These are phyloP conservation scores for Paramecium pentaurelia DNA, from an alignment of 73 alveolate genomes.

Conservation along the genomic window DNA sequence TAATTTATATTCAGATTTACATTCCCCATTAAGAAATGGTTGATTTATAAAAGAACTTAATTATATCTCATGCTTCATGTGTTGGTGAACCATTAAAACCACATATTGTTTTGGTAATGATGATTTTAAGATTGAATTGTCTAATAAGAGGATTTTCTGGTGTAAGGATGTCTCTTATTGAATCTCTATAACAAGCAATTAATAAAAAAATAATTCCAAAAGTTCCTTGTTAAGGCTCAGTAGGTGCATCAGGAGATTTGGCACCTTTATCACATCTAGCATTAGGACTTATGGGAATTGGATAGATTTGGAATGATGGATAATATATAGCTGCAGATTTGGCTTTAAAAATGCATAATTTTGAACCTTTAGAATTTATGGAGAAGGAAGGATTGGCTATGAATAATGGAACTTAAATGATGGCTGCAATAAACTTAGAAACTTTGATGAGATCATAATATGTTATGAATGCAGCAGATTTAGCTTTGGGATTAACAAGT, in stretches of 20 bases:
- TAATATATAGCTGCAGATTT: conserved; percentile 46
- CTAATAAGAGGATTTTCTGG: conserved; percentile 72
- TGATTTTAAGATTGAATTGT: conserved; percentile 64
- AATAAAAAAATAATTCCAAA: conserved; percentile 60
- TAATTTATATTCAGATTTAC: not conserved
- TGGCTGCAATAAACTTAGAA: conserved; percentile 60
- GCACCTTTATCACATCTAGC: conserved; percentile 71
- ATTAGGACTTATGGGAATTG: conserved; percentile 68
- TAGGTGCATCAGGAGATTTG: conserved; percentile 74
- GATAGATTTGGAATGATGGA: conserved; percentile 60
- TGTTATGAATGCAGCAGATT: conserved; percentile 52
- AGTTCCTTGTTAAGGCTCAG: conserved; percentile 72
- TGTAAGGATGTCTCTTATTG: conserved; percentile 6
- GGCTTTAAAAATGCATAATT: conserved; percentile 48
- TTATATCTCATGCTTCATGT: conserved; percentile 70
- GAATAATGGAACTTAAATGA: conserved; percentile 70
- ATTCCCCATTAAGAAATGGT: conserved; percentile 57
- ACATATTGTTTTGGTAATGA: conserved; percentile 18
- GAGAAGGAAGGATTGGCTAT: conserved; percentile 71
- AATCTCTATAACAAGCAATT: conserved; percentile 50
- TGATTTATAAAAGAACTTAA: conserved; percentile 64
- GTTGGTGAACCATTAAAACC: conserved; percentile 63
- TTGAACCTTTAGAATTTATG: conserved; percentile 48
- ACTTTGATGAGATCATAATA: conserved; percentile 55
- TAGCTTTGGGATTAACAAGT: not conserved